These are phyloP conservation scores for Verbena officinalis DNA, from an alignment of 257 asterid species.

Conservation along the genomic window DNA sequence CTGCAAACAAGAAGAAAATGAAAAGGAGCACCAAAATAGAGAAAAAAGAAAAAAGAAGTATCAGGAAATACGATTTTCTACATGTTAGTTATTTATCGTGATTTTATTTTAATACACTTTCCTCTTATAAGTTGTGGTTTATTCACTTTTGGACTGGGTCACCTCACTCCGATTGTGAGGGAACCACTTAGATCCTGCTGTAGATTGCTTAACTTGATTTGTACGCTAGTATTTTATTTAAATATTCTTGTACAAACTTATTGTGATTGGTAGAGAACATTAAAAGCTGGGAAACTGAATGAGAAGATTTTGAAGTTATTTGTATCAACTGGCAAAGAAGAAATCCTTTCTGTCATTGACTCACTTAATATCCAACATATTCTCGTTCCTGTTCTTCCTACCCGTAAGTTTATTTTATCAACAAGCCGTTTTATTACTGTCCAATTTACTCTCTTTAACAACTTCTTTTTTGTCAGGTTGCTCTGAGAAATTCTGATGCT, in stretches of 20 bases:
- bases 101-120: background rate
- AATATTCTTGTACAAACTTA: conserved; percentile 46
- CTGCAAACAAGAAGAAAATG: background rate
- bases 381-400: conserved; percentile 55
- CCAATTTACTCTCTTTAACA: conserved; percentile 20
- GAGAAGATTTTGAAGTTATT: conserved; percentile 87
- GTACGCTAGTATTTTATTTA: conserved; percentile 8
- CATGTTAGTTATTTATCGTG: no score
- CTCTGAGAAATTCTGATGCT: conserved; percentile 65
- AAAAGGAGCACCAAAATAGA: no score
- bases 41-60: no score
- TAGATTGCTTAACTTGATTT: background rate
- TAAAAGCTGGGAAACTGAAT: conserved; percentile 90
- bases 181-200: conserved; percentile 6
- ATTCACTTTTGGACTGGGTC: background rate
- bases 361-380: conserved; percentile 73
- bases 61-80: background rate
- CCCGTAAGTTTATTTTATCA: conserved; percentile 44
- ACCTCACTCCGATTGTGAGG: conserved; percentile 5
- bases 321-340: conserved; percentile 86
- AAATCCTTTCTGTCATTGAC: conserved; percentile 62
- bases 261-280: conserved; percentile 63
- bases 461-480: conserved; percentile 61
- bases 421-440: background rate
- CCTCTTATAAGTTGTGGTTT: background rate